phyloP scores from a whole-genome alignment of 2,329 filamentous ascomycete species.

The Colletotrichum cordylinicola region DNA sequence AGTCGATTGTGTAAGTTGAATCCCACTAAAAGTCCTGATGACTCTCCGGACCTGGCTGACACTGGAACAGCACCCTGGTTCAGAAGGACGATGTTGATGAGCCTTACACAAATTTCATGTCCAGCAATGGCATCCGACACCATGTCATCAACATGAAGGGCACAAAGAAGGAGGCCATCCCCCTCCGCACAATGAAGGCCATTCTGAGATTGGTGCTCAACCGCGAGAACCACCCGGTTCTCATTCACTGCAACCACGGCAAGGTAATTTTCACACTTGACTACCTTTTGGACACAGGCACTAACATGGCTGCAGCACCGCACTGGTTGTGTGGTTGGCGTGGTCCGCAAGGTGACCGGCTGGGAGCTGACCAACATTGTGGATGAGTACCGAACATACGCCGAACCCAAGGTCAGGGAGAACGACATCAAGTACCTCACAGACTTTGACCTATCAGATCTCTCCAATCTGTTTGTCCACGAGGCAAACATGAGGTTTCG shows the following conservation, averaged over 20 bases:
- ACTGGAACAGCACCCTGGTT: conserved; percentile 61
- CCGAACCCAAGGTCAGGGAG: conserved; percentile 64
- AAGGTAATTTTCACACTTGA: conserved; percentile 54
- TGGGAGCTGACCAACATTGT: conserved; percentile 69
- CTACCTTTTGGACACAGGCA: neutral
- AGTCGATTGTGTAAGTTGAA: conserved; percentile 76
- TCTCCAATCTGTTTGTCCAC: conserved; percentile 41
- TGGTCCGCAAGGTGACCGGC: conserved; percentile 75
- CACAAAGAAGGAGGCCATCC: conserved; percentile 83
- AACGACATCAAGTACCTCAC: conserved; percentile 65
- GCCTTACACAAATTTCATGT: conserved; percentile 67
- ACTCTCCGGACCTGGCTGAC: conserved; percentile 15
- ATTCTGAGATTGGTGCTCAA: conserved; percentile 78
- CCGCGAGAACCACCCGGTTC: conserved; percentile 75
- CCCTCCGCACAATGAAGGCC: conserved; percentile 68
- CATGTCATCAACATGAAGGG: conserved; percentile 79
- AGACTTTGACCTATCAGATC: conserved; percentile 48
- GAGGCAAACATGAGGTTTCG: conserved; percentile 29
- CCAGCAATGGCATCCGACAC: conserved; percentile 71
- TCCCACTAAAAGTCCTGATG: neutral
- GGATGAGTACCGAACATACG: conserved; percentile 75
- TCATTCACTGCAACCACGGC: conserved; percentile 94
- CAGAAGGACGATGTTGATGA: conserved; percentile 62
- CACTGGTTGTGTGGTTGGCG: conserved; percentile 86
- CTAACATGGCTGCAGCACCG: conserved; percentile 64